These are phyloP conservation scores for Hordeum vulgare DNA, from an alignment of 176 grass and related monocot species.

Conservation along the genomic window MorexV3_pseudomolecules_assembly NC_058520.1:548579818-548580317, in stretches of 20 bases:
- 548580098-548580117: background rate
- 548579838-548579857: no score
- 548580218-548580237: background rate
- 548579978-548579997: no score
- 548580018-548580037: background rate
- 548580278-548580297: background rate
- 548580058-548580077: background rate
- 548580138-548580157: conserved; percentile 22
- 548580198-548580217: background rate
- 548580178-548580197: background rate
- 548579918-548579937: no score
- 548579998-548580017: background rate
- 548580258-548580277: conserved; percentile 17
- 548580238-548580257: background rate
- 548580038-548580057: background rate
- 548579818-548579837: no score
- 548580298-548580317: background rate
- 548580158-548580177: background rate
- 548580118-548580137: background rate
- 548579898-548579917: no score
- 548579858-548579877: no score
- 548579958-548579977: no score
- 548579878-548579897: no score
- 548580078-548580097: conserved; percentile 1
- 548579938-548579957: no score